phyloP scores from a whole-genome alignment of 2,329 filamentous ascomycete species.

The Calonectria ilicicola region DNA sequence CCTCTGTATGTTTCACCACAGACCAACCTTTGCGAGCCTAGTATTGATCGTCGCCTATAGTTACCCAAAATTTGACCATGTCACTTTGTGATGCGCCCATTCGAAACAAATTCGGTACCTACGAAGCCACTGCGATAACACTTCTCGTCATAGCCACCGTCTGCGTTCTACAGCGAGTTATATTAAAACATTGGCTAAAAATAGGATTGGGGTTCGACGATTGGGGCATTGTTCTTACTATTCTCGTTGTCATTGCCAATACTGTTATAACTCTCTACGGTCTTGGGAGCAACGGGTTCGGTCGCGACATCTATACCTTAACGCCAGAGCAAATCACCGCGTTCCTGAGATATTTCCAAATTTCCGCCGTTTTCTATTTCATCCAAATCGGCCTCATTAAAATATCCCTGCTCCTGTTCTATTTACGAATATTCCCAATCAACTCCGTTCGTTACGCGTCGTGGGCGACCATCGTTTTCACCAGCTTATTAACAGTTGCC shows the following conservation, averaged over 20 bases:
- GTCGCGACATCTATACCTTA: conserved; percentile 51
- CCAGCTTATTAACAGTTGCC: conserved; percentile 41
- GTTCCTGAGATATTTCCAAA: conserved; percentile 47
- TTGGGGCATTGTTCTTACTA: not conserved
- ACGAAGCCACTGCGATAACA: not conserved
- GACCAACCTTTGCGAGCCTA: not conserved
- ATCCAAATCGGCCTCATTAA: conserved; percentile 52
- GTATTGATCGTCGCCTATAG: not conserved
- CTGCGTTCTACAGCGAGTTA: not conserved
- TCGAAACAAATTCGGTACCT: not conserved
- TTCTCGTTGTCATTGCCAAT: not conserved
- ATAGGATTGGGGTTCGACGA: not conserved
- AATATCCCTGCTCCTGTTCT: conserved; percentile 56
- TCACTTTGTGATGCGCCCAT: not conserved
- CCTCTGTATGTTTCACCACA: not conserved
- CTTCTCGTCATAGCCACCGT: not conserved
- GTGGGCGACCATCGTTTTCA: conserved; percentile 49
- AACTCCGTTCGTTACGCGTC: conserved; percentile 45
- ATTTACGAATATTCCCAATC: conserved; percentile 54
- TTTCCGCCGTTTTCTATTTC: conserved; percentile 54
- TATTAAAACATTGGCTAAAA: not conserved
- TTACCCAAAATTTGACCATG: not conserved
- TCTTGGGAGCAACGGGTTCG: conserved; percentile 37
- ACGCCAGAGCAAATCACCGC: conserved; percentile 28
- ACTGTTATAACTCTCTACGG: not conserved